phyloP scores from a whole-genome alignment of 495 filamentous ascomycete species.

The Neurospora sp. region DNA sequence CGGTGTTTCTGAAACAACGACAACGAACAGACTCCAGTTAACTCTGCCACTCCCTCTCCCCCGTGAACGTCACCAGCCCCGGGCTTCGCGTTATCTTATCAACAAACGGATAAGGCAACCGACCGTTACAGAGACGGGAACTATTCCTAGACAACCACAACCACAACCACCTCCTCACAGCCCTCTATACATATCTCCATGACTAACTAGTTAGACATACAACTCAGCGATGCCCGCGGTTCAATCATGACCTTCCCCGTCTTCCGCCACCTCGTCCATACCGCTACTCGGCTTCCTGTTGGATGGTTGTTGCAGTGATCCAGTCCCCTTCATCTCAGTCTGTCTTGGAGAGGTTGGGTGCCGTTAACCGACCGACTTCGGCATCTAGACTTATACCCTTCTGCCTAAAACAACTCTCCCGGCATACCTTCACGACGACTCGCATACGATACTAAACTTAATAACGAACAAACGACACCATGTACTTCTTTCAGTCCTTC shows the following conservation, averaged over 20 bases:
- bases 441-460: neutral
- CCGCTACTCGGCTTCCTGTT: neutral
- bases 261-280: neutral
- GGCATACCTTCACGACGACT: neutral
- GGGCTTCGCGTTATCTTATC: neutral
- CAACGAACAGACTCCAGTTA: neutral
- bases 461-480: conserved; percentile 10
- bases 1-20: neutral
- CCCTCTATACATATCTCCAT: neutral
- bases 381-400: neutral
- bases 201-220: neutral
- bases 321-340: neutral
- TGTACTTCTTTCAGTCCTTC: conserved; percentile 53
- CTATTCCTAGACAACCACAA: neutral
- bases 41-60: neutral
- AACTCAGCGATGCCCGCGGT: neutral
- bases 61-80: neutral
- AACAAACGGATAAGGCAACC: neutral
- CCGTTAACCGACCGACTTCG: neutral
- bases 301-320: neutral
- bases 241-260: conserved; percentile 1
- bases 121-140: neutral
- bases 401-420: neutral
- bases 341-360: neutral
- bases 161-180: neutral